A percentile compares a stretch with the other conserved stretches of the same genome.
phyloP scores from a whole-genome alignment of 1,139 yeast species.

The Blastobotrys petasosporus region DNA sequence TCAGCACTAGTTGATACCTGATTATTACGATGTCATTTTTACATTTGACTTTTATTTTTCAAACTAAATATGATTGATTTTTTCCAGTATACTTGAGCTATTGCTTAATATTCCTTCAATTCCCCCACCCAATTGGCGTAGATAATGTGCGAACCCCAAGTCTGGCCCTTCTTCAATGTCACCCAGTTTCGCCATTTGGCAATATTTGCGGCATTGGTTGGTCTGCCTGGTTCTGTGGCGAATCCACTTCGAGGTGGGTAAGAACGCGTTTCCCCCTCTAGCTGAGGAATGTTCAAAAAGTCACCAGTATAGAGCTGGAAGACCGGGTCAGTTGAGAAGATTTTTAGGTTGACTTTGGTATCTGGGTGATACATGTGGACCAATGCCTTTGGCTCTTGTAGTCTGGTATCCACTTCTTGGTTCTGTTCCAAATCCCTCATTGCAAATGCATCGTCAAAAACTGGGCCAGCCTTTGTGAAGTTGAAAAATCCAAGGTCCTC shows the following conservation, averaged over 20 bases:
- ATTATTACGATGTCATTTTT: too few relatives aligned
- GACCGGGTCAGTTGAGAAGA: conserved; percentile 58
- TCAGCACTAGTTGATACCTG: too few relatives aligned
- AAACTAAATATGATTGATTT: too few relatives aligned
- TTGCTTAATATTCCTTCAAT: conserved; percentile 11
- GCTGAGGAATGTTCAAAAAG: conserved; percentile 36
- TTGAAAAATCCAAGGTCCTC: conserved; percentile 24
- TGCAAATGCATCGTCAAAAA: conserved; percentile 50
- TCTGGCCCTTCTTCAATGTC: conserved; percentile 46
- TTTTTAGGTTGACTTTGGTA: conserved; percentile 40
- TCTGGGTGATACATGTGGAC: conserved; percentile 47
- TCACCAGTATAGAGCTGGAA: conserved; percentile 67
- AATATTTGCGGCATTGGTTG: conserved; percentile 49
- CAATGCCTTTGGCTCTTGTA: conserved; percentile 34
- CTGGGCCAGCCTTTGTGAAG: conserved; percentile 33
- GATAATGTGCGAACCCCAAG: conserved; percentile 48
- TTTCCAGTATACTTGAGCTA: too few relatives aligned
- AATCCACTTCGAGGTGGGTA: conserved; percentile 49
- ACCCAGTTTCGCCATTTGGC: conserved; percentile 49
- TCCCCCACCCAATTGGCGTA: conserved; percentile 31
- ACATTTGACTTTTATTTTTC: too few relatives aligned
- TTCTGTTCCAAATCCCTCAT: conserved; percentile 31
- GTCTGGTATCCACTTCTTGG: conserved; percentile 40
- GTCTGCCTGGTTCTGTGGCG: conserved; percentile 60
- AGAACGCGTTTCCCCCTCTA: conserved; percentile 32